phyloP scores from a whole-genome alignment of 2,329 filamentous ascomycete species.

The Xylaria sp. region DNA sequence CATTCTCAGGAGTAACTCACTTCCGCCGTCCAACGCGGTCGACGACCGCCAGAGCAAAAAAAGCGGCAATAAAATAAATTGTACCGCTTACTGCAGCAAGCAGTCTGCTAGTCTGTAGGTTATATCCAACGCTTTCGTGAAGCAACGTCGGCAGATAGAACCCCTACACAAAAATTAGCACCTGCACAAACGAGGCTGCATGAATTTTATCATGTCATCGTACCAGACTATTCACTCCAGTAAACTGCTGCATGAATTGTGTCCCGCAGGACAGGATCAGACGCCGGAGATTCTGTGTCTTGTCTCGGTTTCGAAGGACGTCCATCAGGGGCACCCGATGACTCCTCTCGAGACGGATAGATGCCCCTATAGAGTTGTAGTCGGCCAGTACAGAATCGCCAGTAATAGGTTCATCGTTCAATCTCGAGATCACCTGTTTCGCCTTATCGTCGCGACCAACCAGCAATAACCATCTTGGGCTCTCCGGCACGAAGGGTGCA shows the following conservation, averaged over 20 bases:
- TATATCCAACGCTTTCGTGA: constrained; percentile 64
- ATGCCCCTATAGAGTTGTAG: constrained; percentile 51
- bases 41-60: constrained; percentile 53
- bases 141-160: constrained; percentile 65
- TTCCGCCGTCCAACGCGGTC: constrained; percentile 55
- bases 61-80: constrained; percentile 52
- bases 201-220: not conserved
- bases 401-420: constrained; percentile 51
- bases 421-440: constrained; percentile 64
- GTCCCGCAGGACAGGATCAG: constrained; percentile 58
- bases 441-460: constrained; percentile 59
- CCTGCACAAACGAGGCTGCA: constrained; percentile 31
- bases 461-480: constrained; percentile 59
- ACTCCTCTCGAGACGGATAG: constrained; percentile 51
- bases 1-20: constrained; percentile 35
- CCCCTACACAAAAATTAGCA: constrained; percentile 41
- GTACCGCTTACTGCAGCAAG: constrained; percentile 63
- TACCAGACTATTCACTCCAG: constrained; percentile 54
- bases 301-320: constrained; percentile 52
- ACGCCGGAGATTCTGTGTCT: constrained; percentile 52
- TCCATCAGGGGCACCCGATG: constrained; percentile 49
- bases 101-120: constrained; percentile 55
- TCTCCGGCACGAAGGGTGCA: constrained; percentile 48
- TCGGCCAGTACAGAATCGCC: constrained; percentile 48
- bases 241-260: constrained; percentile 59